Evolutionary conservation across 2,329 filamentous ascomycete species (phyloP).

Genomic region (Colletotrichum theobromicola): DNA sequence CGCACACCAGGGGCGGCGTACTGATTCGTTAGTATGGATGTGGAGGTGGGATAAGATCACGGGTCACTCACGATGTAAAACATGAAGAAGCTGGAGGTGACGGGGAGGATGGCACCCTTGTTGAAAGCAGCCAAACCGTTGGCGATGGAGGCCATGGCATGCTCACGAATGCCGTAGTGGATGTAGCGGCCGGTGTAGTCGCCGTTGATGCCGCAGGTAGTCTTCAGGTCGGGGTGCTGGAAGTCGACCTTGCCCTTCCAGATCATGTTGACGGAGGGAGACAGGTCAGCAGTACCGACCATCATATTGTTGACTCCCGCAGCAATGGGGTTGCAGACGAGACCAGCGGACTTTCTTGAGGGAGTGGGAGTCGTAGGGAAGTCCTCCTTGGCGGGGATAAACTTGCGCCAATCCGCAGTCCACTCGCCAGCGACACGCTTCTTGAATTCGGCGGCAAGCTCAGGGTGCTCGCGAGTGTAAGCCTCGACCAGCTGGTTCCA

Average conservation of each 20-base stretch:
- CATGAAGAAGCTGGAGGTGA: conserved; percentile 68
- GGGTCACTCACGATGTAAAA: conserved; percentile 53
- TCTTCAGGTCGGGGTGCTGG: conserved; percentile 44
- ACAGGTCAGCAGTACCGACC: conserved; percentile 59
- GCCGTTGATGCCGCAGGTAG: conserved; percentile 57
- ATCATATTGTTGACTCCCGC: conserved; percentile 51
- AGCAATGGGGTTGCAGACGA: conserved; percentile 57
- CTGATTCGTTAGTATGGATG: conserved; percentile 13
- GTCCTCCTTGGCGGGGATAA: conserved; percentile 48
- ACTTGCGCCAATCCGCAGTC: conserved; percentile 50
- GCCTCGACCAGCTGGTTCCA: conserved; percentile 48
- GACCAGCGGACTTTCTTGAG: conserved; percentile 53
- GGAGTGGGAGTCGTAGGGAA: conserved; percentile 53
- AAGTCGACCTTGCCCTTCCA: conserved; percentile 59
- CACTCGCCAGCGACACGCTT: conserved; percentile 53
- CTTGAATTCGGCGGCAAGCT: conserved; percentile 54
- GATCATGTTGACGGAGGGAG: conserved; percentile 60
- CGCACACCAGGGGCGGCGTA: conserved; percentile 63
- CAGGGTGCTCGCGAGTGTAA: conserved; percentile 51
- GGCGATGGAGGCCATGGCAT: conserved; percentile 63
- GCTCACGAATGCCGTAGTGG: conserved; percentile 65
- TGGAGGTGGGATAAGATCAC: not conserved
- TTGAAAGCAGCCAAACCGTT: conserved; percentile 65
- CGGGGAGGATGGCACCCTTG: conserved; percentile 59
- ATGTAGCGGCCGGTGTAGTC: conserved; percentile 61